A percentile compares a stretch with the other conserved stretches of the same genome.
These are phyloP conservation scores for Aspergillus fructus DNA, from an alignment of 2,329 filamentous ascomycete genomes.

Conservation along the genomic window DNA sequence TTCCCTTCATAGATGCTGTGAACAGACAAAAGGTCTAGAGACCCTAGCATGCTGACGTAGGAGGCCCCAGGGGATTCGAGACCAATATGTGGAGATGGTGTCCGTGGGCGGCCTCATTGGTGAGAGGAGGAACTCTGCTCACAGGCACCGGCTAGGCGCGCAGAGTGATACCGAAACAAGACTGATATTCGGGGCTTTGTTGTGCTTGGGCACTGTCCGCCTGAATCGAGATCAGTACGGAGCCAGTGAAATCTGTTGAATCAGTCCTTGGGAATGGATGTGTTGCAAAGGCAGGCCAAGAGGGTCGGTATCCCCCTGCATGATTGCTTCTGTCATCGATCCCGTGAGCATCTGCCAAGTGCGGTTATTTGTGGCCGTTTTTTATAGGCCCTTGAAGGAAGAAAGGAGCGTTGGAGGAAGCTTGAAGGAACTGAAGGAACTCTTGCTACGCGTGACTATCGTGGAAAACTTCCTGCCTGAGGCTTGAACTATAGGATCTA, in stretches of 20 bases:
- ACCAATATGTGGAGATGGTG: background rate
- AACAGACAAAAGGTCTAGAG: background rate
- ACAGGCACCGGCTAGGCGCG: background rate
- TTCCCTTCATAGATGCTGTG: background rate
- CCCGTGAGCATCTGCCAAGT: background rate
- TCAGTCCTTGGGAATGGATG: background rate
- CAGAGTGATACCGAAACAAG: background rate
- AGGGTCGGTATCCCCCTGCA: background rate
- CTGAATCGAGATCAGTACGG: background rate
- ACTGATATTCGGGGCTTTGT: background rate
- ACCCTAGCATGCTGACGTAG: conserved; percentile 3
- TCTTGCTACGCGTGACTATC: background rate
- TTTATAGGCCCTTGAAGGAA: background rate
- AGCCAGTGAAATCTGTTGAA: background rate
- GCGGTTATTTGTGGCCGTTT: conserved; percentile 4
- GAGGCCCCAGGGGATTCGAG: conserved; percentile 3
- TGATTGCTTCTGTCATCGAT: background rate
- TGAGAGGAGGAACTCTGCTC: background rate
- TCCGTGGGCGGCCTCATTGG: background rate
- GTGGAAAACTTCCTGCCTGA: background rate
- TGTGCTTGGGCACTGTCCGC: background rate
- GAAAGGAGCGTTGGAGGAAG: background rate
- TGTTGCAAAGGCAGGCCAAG: background rate
- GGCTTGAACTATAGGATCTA: background rate
- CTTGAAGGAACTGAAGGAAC: background rate